Percentiles rank a stretch among this genome's conserved stretches.
These are phyloP conservation scores for Xylaria nigripes DNA, from an alignment of 495 filamentous ascomycete genomes.

Conservation along the genomic window DNA sequence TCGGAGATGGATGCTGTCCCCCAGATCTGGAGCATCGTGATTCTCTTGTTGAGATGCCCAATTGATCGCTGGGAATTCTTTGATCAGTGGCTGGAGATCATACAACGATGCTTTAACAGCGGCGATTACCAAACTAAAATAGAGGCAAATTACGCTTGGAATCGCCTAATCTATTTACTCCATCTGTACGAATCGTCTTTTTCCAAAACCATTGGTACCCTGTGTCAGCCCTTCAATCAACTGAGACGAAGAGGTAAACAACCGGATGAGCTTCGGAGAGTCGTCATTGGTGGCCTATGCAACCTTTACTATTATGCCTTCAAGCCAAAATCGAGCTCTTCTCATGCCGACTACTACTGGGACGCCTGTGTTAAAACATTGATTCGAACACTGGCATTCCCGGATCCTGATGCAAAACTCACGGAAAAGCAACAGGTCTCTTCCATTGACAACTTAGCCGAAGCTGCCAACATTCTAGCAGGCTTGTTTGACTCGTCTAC, in stretches of 20 bases:
- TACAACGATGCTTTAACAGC: conserved; percentile 80
- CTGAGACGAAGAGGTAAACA: conserved; percentile 57
- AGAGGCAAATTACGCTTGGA: conserved; percentile 77
- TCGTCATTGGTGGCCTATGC: conserved; percentile 61
- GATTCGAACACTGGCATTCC: conserved; percentile 35
- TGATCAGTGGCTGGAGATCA: conserved; percentile 61
- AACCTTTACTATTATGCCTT: conserved; percentile 83
- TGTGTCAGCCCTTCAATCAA: conserved; percentile 65
- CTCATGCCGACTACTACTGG: conserved; percentile 71
- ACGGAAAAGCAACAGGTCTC: conserved; percentile 14
- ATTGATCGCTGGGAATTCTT: conserved; percentile 68
- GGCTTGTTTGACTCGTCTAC: conserved; percentile 60
- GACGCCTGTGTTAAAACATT: conserved; percentile 58
- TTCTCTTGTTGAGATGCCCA: conserved; percentile 62
- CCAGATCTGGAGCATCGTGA: conserved; percentile 76
- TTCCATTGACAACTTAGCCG: conserved; percentile 21
- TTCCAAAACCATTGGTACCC: conserved; percentile 51
- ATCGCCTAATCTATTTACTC: conserved; percentile 65
- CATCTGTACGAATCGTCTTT: conserved; percentile 54
- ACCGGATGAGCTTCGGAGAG: conserved; percentile 47
- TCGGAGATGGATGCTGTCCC: conserved; percentile 63
- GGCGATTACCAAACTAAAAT: conserved; percentile 60
- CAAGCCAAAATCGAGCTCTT: conserved; percentile 52
- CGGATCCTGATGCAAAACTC: conserved; percentile 21
- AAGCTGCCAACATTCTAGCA: conserved; percentile 55